Conservation (phyloP, 2,329 filamentous ascomycete genomes). For the Thielaviopsis populi region DNA sequence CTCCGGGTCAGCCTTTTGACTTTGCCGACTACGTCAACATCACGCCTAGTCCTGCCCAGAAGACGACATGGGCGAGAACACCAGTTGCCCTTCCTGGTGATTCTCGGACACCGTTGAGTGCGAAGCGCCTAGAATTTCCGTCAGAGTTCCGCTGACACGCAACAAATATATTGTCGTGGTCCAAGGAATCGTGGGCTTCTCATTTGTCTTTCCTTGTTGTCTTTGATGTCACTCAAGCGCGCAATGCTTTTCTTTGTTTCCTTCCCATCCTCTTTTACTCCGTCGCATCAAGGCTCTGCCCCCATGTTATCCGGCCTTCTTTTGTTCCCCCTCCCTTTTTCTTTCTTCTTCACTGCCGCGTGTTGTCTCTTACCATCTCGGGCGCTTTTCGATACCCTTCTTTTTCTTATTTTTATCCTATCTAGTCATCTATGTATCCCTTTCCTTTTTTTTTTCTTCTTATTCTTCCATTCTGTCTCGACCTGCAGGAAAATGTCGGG, state of each 20-base stretch:
- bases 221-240: background rate
- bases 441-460: background rate
- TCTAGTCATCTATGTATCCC: background rate
- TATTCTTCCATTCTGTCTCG: background rate
- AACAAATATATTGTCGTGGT: background rate
- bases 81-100: constrained; percentile 55
- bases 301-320: background rate
- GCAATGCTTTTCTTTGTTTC: background rate
- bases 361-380: constrained; percentile 2
- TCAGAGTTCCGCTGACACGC: constrained; percentile 14
- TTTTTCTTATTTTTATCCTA: constrained; percentile 1
- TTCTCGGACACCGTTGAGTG: constrained; percentile 17
- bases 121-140: constrained; percentile 15
- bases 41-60: constrained; percentile 87
- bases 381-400: constrained; percentile 16
- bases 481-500: background rate
- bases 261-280: background rate
- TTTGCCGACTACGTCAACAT: constrained; percentile 97
- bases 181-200: constrained; percentile 5
- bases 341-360: constrained; percentile 3
- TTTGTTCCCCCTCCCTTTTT: too few relatives aligned
- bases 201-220: constrained; percentile 8
- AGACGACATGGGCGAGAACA: constrained; percentile 49
- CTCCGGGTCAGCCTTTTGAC: constrained; percentile 73
- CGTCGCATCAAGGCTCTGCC: background rate